A percentile compares a stretch with the other conserved stretches of the same genome.
These are phyloP conservation scores for Luffa aegyptiaca DNA, from an alignment of 306 rosid species.

Conservation along the genomic window DNA sequence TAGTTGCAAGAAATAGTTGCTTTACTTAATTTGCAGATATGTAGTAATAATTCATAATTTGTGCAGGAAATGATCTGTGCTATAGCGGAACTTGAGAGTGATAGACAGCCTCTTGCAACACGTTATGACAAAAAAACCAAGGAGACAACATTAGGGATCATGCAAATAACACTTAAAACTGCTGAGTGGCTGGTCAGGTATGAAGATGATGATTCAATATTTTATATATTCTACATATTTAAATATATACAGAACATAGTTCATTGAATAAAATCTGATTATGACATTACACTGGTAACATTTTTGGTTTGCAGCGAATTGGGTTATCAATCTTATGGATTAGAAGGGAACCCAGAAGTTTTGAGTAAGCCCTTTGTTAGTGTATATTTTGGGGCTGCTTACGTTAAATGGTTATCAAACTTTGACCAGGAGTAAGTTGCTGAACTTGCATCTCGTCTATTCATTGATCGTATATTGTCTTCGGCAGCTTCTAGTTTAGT, in stretches of 20 bases:
- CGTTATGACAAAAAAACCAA: conserved; percentile 30
- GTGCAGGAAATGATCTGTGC: conserved; percentile 68
- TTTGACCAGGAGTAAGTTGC: conserved; percentile 52
- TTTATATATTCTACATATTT: neutral
- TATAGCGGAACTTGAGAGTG: conserved; percentile 81
- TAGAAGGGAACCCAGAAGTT: conserved; percentile 24
- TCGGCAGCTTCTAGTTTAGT: neutral
- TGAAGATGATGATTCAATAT: neutral
- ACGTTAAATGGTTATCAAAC: conserved; percentile 57
- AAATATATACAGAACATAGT: neutral
- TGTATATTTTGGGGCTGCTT: conserved; percentile 72
- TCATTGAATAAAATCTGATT: neutral
- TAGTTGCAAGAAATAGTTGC: neutral
- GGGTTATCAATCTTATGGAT: conserved; percentile 38
- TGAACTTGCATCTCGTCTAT: neutral
- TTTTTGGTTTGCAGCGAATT: conserved; percentile 38
- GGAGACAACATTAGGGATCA: conserved; percentile 46
- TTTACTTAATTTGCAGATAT: neutral
- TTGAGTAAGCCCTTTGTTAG: conserved; percentile 56
- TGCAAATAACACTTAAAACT: conserved; percentile 56
- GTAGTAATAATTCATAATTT: neutral
- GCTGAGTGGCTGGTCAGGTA: conserved; percentile 62
- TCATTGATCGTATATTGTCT: neutral
- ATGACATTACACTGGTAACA: conserved; percentile 17
- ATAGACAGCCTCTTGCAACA: conserved; percentile 55